Base-by-base conservation (phyloP, 495 filamentous ascomycete species). In the Xylaria longipes region DNA sequence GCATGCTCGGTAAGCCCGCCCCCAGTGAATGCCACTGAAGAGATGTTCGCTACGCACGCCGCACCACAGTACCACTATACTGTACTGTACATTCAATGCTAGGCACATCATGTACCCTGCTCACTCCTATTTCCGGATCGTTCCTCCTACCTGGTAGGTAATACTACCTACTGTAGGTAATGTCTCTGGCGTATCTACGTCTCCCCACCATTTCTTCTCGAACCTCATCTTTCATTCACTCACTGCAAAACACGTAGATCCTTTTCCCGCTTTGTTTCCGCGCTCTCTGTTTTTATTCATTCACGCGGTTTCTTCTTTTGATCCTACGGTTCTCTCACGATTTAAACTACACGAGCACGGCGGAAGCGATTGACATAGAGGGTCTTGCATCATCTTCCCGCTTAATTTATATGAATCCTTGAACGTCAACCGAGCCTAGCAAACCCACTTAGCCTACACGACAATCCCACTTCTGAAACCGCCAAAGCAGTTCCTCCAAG, bases 381-480 rank as follows among this genome's bases (percentile, higher is more conserved):
- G 22, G 39, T 25, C 33, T 66, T 22, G 43, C 11, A 70, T 62
- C 57, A 39, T 52, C 25, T 5, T 35, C 31, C 41, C 27, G 14
- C 45, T 69, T 27, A 46, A 62, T 39, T 14, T 62, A 31, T 12
- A 45, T 41, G 37, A 57, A 69, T 11, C 58, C 31, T 64, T 61
- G 41, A 27, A 50, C 56, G 29, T 39, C 25, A 35, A 27, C 25
- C 46, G 22, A 29, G 27, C 45, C 27, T 41, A 7, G 33, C 50
- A 14, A 71, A 52, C n/a, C 61, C 69, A 71, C 69, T 71, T 65
- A 31, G 69, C 29, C 25, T 37, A 60, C 61, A 31, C 43, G 48
- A 17, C 52, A 46, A 67, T 58, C 27, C 69, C 61, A 61, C 62
- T 48, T 67, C 54, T 71, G 69, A 71, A 71, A 71, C 69, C 61